Evolutionary conservation across 108 stramenopile genomes (phyloP), one percentile per base, ranked within the genome.

Genomic region (Cyclotella cryptica): DNA sequence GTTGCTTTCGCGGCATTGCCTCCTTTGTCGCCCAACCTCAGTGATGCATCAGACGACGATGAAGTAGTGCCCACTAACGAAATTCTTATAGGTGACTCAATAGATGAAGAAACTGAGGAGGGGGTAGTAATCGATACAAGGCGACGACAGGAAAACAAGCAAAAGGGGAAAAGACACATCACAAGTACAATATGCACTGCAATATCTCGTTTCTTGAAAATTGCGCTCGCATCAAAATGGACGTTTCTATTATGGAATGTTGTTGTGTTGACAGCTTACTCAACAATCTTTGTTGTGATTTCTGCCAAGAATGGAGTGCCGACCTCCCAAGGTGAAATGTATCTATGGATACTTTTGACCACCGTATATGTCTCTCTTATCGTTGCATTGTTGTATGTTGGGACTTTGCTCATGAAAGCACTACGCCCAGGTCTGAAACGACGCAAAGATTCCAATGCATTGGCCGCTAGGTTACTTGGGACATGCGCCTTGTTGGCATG

Each of bases 1-100:
- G 69, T 76, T 60, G 66, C 81, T 12, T 82, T 75, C 60, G 62
- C 81, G 18, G 81, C 81, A 10, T 47, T 76, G 64, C 81, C 81
- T 29, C 81, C 81, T 1, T 59, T 82, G 44, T 61, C 71, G 14
- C 71, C 71, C 19, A 66, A 61, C 54, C 0, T 22, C 22, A 75
- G 65, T 72, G 81, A 76, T 47, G 63, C 28, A 26, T 57, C 60
- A n/a, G 74, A 70, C 35, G 71, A 75, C 14, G 70, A 75, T 22
- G 40, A 61, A 55, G 71, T 65, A 71, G 21, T 57, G 52, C 58
- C 67, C 43, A 47, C 52, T 28, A 39, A 80, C 29, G 72, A 55
- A 21, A 60, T 46, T 43, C 29, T 29, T 26, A n/a, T 21, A 28
- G 43, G 60, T 43, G 71, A 66, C 58, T 45, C 41, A 13, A 21